phyloP scores from a whole-genome alignment of 441 rosid species.

The Erysimum pusillum region DNA sequence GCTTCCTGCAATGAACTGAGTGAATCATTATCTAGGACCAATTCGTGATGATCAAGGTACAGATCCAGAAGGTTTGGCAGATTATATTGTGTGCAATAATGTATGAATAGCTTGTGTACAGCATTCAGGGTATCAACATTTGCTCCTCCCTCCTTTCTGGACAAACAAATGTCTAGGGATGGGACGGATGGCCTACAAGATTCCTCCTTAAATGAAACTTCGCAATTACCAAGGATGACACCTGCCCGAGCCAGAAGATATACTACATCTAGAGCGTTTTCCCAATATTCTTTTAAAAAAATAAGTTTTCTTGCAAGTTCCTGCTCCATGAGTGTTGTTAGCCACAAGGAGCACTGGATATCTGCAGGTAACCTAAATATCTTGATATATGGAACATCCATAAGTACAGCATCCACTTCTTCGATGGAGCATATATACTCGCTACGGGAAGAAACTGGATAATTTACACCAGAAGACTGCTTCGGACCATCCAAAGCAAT shows the following conservation, averaged over 20 bases:
- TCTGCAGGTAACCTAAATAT: conserved; percentile 71
- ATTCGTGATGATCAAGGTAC: conserved; percentile 84
- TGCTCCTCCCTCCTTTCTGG: conserved; percentile 54
- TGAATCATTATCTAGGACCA: conserved; percentile 72
- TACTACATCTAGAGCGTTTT: conserved; percentile 76
- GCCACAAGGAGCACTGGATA: conserved; percentile 73
- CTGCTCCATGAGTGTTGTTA: conserved; percentile 81
- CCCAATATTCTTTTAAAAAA: conserved; percentile 93
- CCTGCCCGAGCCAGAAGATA: conserved; percentile 87
- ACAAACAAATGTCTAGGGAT: conserved; percentile 59
- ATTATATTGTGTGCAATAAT: conserved; percentile 73
- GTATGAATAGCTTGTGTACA: conserved; percentile 76
- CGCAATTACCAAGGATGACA: conserved; percentile 63
- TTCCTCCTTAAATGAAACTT: conserved; percentile 56
- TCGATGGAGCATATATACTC: conserved; percentile 78
- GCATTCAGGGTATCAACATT: conserved; percentile 58
- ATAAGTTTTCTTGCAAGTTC: conserved; percentile 88
- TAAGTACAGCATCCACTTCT: conserved; percentile 83
- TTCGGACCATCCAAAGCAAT: conserved; percentile 74
- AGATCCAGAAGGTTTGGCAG: conserved; percentile 95
- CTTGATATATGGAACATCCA: conserved; percentile 88
- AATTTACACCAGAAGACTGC: conserved; percentile 59
- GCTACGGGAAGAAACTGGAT: conserved; percentile 47
- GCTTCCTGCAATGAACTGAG: conserved; percentile 71
- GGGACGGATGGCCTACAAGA: conserved; percentile 54